Percentiles rank a stretch among this genome's conserved stretches.
These are phyloP conservation scores for Rhizoclosmatium sp. DNA, from an alignment of 192 early-diverging fungal species.

Conservation along the genomic window DNA sequence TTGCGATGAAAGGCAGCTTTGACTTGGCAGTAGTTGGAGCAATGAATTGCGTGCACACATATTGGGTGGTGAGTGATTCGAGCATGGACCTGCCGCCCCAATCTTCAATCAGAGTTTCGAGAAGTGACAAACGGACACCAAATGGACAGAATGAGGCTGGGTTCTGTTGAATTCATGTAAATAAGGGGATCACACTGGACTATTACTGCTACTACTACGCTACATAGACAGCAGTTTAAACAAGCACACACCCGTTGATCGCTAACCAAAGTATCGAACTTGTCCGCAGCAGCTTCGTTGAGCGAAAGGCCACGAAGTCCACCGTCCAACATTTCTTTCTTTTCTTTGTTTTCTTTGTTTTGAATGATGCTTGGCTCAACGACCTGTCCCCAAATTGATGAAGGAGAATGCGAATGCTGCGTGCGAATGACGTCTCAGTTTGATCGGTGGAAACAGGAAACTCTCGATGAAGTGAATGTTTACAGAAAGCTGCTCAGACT, in stretches of 20 bases:
- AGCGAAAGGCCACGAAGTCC: no score
- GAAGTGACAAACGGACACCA: conserved; percentile 23
- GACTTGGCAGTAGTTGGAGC: conserved; percentile 7
- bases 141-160: background rate
- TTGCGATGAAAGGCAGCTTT: background rate
- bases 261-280: no score
- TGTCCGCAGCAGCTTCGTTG: no score
- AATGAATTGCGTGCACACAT: conserved; percentile 23
- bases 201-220: no score
- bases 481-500: conserved; percentile 13
- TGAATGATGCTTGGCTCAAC: no score
- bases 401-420: background rate
- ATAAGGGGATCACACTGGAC: background rate
- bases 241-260: no score
- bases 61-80: conserved; percentile 14
- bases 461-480: conserved; percentile 15
- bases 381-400: no score
- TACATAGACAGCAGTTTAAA: no score
- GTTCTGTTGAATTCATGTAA: background rate
- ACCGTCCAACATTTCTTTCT: no score
- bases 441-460: background rate
- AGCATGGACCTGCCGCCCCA: conserved; percentile 38
- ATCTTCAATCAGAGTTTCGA: conserved; percentile 33
- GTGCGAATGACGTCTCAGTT: background rate
- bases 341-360: no score